Percentiles rank a stretch among this genome's conserved stretches.
Evolutionary conservation across 768 basidiomycete genomes (phyloP).

Genomic region (Roridomyces roridus): DNA sequence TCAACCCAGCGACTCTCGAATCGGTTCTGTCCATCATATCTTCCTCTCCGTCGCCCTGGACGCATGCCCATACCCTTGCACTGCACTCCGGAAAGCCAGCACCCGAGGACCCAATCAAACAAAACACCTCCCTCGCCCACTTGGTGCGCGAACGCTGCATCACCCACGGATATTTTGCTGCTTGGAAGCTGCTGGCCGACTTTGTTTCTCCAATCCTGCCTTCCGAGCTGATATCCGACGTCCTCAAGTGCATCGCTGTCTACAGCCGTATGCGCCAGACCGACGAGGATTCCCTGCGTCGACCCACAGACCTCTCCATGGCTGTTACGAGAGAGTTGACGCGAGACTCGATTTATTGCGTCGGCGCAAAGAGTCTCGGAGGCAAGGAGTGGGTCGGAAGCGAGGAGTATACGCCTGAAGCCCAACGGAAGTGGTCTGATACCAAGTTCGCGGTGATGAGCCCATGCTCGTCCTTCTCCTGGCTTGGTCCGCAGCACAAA

Average conservation of each 20-base stretch:
- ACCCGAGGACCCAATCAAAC: no score
- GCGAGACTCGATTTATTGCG: slow-evolving; percentile 2
- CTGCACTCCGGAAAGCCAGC: no score
- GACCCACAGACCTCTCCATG: neutral
- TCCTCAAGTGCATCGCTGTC: neutral
- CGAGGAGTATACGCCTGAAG: neutral
- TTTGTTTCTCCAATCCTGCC: neutral
- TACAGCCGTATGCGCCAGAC: neutral
- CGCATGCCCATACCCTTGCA: no score
- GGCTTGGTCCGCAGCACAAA: slow-evolving; percentile 6
- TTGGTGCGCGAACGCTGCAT: no score
- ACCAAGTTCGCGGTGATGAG: slow-evolving; percentile 2
- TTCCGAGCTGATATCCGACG: neutral
- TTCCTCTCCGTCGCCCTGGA: no score
- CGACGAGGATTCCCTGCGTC: no score
- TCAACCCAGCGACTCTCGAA: no score
- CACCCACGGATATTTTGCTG: slow-evolving; percentile 3
- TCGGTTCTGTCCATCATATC: no score
- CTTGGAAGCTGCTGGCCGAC: neutral
- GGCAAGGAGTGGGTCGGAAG: slow-evolving; percentile 3
- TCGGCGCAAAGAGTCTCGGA: slow-evolving; percentile 7
- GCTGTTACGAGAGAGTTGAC: neutral
- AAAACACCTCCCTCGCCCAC: no score
- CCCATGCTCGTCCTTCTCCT: slow-evolving; percentile 1
- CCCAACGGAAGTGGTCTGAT: neutral